Evolutionary conservation across 1,284 basidiomycete genomes (phyloP), one percentile per base, ranked within the genome.

Genomic region (Marasmius fiardii): DNA sequence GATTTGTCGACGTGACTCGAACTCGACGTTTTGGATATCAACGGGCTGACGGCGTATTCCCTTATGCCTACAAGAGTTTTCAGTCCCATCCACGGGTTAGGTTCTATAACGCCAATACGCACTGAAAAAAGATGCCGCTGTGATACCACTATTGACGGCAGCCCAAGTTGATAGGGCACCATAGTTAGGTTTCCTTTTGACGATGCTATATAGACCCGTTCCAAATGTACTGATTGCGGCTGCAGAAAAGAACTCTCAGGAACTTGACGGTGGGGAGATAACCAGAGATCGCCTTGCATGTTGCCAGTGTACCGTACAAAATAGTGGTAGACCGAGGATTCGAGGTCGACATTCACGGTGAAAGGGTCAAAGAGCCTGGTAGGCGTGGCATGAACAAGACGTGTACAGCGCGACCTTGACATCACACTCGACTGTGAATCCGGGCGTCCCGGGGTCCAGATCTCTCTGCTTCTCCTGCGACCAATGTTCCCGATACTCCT

Each of bases 101-200:
- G 10, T 18, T 4, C 8, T 11, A 44, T 14, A 50, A 23, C n/a
- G 26, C 28, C 35, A 12, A 8, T 20, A 73, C 83, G 54, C 59
- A 90, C 90, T 76, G 68, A 92, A 90, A 70, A 92, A 92, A 0
- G 81, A 78, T 11, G 81, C 76, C 11, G 85, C 82, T 18, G 80
- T 85, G 18, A 88, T 71, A 20, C 81, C 86, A 53, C 83, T 82
- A 65, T 90, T 92, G 20, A 88, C 59, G 14, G 80, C 82, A 35
- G 88, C 76, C 18, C 79, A 73, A 12, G 73, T 64, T 35, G 81
- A 78, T 31, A 83, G 67, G 1, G 77, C 59, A 2, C 69, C 74
- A 53, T 77, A 69, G 34, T 75, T 68, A 16, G 72, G 71, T 43
- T 69, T 70, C 44, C 79, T 69, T 62, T 71, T 76, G 26, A 78